Percentiles rank a stretch among this genome's conserved stretches.
Evolutionary conservation across 2,329 filamentous ascomycete species (phyloP).

Genomic region (Ophiostoma tasmaniense): DNA sequence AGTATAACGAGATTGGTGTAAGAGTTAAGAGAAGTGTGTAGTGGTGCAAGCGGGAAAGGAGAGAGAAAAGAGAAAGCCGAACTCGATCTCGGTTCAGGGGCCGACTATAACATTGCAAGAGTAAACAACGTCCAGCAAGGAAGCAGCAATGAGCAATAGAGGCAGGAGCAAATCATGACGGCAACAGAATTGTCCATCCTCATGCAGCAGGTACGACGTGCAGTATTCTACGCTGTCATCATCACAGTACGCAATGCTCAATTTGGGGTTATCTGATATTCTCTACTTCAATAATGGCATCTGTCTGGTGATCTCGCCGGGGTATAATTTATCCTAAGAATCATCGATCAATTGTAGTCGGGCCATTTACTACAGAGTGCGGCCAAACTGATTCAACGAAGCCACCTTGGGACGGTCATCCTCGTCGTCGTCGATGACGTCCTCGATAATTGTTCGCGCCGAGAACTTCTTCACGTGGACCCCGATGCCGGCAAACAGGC

Average conservation of each 20-base stretch:
- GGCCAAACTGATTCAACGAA: not conserved
- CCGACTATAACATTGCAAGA: not conserved
- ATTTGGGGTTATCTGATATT: not conserved
- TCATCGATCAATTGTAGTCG: not conserved
- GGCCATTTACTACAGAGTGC: not conserved
- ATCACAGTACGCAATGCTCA: not conserved
- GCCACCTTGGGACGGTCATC: not conserved
- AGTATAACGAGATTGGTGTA: not conserved
- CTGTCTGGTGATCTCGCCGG: not conserved
- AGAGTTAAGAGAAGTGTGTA: not conserved
- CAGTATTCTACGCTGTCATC: not conserved
- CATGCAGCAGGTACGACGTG: not conserved
- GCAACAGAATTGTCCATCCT: not conserved
- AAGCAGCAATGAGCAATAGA: not conserved
- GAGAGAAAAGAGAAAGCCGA: not conserved
- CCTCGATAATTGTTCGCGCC: constrained; percentile 33
- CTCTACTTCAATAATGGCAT: not conserved
- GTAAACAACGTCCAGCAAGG: not conserved
- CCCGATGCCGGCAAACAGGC: constrained; percentile 39
- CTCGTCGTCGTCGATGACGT: constrained; percentile 13
- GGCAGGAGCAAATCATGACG: not conserved
- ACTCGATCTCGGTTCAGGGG: not conserved
- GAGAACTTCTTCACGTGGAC: constrained; percentile 36
- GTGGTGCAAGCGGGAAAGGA: not conserved
- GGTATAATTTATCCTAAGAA: not conserved